Base-by-base conservation (phyloP, 805 yeast species). In the Myxozyma geophila region DNA sequence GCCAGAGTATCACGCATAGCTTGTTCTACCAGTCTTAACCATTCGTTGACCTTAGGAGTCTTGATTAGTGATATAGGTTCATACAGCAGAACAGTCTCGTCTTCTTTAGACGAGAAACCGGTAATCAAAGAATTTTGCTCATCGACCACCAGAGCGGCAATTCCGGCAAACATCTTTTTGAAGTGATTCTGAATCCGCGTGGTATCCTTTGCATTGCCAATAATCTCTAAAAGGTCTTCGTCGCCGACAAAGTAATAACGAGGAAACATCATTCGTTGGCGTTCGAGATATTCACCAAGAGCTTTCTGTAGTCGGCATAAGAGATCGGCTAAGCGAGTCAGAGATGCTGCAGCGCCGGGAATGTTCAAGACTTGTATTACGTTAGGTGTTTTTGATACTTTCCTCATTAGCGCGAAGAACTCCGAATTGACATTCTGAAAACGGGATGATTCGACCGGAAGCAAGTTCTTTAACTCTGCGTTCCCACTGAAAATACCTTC, bases 191-290 rank as follows among this genome's bases (percentile, higher is more conserved):
- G 85, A 3, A 87, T 78, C 7, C 79, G 68, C 1, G 52, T 48
- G 1, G 84, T 69, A 67, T 86, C 82, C 5, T 73, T 76, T 0
- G 85, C 77, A 57, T 87, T 82, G 1, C 98, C 97, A 41, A 93
- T 82, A 46, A 93, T 82, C 65, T 90, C 96, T 40, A 93, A 77
- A 37, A 93, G 76, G 73, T 93, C 97, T 64, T 92, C 97, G 73
- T 93, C 93, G 6, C 98, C 97, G 35, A 93, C 77, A 72, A 93
- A 92, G 71, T 87, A 92, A 60, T 92, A 87, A 53, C 98, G 80
- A 0, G 97, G 92, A 70, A 88, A 93, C 0, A 80, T 63, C 48
- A 83, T 87, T 66, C 98, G 78, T 72, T 92, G 96, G 44, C 82
- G 83, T 69, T 92, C 98, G 39, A 93, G 77, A 72, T 86, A 93